phyloP scores from a whole-genome alignment of 805 yeast genomes.

The Ogataea philodendri region DNA sequence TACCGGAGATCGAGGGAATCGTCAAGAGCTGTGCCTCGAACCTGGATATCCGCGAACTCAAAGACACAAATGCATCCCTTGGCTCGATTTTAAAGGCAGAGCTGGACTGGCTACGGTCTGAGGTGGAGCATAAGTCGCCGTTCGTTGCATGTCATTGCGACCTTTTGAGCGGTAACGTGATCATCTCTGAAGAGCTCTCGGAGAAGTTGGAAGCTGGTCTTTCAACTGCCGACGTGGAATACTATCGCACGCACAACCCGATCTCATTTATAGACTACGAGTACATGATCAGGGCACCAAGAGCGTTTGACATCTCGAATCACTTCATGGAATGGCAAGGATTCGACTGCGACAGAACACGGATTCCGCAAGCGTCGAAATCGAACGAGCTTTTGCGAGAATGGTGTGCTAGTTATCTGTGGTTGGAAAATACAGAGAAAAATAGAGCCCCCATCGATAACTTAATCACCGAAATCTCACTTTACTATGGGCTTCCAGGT shows the following conservation, averaged over 20 bases:
- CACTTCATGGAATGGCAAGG: constrained; percentile 85
- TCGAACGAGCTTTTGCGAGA: constrained; percentile 44
- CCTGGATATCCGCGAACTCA: constrained; percentile 24
- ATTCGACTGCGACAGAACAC: constrained; percentile 60
- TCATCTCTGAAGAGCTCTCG: constrained; percentile 47
- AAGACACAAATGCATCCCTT: constrained; percentile 13
- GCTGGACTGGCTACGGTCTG: constrained; percentile 50
- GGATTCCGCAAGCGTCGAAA: constrained; percentile 52
- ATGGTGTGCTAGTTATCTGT: constrained; percentile 62
- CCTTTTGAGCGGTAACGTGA: constrained; percentile 68
- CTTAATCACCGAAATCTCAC: constrained; percentile 53
- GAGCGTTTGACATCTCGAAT: constrained; percentile 73
- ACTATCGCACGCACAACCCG: constrained; percentile 32
- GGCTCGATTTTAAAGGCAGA: constrained; percentile 46
- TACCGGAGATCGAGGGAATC: constrained; percentile 50
- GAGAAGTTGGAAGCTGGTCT: constrained; percentile 17
- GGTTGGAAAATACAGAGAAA: constrained; percentile 26
- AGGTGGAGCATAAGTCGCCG: constrained; percentile 46
- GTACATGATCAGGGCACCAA: constrained; percentile 67
- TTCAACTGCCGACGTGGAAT: constrained; percentile 11
- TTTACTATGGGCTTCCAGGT: constrained; percentile 77
- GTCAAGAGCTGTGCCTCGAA: constrained; percentile 38
- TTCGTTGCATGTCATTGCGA: constrained; percentile 69
- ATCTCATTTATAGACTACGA: constrained; percentile 69
- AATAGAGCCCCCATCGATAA: constrained; percentile 32